These are phyloP conservation scores for Globisporangium recalcitrans DNA, from an alignment of 352 stramenopile genomes.

Conservation along the genomic window DNA sequence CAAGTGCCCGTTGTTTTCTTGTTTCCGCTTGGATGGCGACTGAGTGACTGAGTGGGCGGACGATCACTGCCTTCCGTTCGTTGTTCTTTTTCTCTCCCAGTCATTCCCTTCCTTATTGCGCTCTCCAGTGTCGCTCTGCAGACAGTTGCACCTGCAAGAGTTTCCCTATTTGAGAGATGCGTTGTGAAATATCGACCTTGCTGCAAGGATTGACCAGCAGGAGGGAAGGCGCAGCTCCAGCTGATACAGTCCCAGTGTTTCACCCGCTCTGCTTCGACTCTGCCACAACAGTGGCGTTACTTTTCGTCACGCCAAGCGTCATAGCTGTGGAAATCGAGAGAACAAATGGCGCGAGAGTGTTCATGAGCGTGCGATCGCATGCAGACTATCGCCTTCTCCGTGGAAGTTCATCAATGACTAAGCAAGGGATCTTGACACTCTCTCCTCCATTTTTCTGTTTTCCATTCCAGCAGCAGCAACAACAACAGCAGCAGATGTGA, in stretches of 20 bases:
- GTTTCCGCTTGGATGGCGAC: not conserved
- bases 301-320: not conserved
- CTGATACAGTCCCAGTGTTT: not conserved
- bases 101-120: too few relatives aligned
- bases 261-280: not conserved
- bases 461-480: not conserved
- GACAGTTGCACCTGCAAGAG: too few relatives aligned
- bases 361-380: not conserved
- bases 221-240: not conserved
- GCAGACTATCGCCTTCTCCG: not conserved
- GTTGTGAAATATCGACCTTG: too few relatives aligned
- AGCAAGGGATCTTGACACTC: not conserved
- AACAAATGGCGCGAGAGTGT: not conserved
- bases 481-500: too few relatives aligned
- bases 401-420: not conserved
- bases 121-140: too few relatives aligned
- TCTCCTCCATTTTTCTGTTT: not conserved
- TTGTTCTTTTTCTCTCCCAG: not conserved
- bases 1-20: constrained; percentile 3
- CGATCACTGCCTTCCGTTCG: too few relatives aligned
- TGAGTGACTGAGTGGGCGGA: not conserved
- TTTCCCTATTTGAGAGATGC: too few relatives aligned
- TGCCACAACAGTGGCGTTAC: not conserved
- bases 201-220: too few relatives aligned
- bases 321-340: not conserved